Evolutionary conservation across 768 basidiomycete species (phyloP).

Genomic region (Mycena galopus): DNA sequence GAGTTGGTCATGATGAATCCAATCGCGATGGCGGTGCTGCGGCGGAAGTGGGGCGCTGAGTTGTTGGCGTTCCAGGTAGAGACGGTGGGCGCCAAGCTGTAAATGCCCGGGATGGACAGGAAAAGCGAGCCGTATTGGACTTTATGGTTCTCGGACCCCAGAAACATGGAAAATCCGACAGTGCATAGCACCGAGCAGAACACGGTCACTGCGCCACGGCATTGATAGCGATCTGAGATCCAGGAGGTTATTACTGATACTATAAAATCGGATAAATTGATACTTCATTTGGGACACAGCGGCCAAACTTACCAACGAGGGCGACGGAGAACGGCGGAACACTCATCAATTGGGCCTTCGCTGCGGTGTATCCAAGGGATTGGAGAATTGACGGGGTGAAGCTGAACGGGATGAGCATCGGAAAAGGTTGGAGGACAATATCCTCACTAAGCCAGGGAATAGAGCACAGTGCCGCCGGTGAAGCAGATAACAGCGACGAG

Average conservation of each 20-base stretch:
- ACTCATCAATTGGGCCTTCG: constrained; percentile 62
- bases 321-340: constrained; percentile 58
- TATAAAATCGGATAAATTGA: constrained; percentile 11
- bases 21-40: too few relatives aligned
- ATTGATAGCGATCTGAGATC: constrained; percentile 45
- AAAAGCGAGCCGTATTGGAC: too few relatives aligned
- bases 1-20: too few relatives aligned
- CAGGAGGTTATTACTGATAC: constrained; percentile 42
- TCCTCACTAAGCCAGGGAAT: constrained; percentile 63
- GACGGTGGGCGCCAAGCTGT: too few relatives aligned
- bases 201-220: too few relatives aligned
- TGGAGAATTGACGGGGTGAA: constrained; percentile 73
- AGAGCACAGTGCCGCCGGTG: constrained; percentile 63
- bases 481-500: constrained; percentile 65
- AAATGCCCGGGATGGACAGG: too few relatives aligned
- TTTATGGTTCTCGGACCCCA: too few relatives aligned
- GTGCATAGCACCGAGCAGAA: too few relatives aligned
- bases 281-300: not conserved
- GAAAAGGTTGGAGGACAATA: constrained; percentile 34
- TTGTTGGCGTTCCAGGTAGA: too few relatives aligned
- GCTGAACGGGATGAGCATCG: constrained; percentile 52
- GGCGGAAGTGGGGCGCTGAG: too few relatives aligned
- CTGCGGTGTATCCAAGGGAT: constrained; percentile 59
- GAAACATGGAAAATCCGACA: too few relatives aligned
- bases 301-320: constrained; percentile 41